Evolutionary conservation across 805 yeast species (phyloP), one percentile per base, ranked within the genome.

Genomic region (Wickerhamomyces bisporus): DNA sequence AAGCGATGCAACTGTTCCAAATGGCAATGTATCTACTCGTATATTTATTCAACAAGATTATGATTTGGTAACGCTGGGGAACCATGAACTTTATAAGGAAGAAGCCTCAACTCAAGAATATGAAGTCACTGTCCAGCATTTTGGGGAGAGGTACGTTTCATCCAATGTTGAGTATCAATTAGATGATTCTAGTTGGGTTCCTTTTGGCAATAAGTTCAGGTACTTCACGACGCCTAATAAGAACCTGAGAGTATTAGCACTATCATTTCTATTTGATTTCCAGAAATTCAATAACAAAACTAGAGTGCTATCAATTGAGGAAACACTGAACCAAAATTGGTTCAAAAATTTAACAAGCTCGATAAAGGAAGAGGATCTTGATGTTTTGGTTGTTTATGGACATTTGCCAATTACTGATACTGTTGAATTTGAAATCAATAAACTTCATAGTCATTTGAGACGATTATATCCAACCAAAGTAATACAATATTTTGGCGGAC

Each of bases 401-500:
- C 97, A 89, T 61, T 60, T 85, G 14, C 96, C 96, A 1, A 75
- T 79, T 0, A 61, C 64, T 3, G 68, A 65, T 42, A 35, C 47
- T 11, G 62, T 57, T 9, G 61, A 59, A n/a, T 42, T 54, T 30
- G 55, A 55, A 18, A 50, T 68, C 4, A 47, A 56, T n/a, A 39
- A 49, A 43, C 43, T 70, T 1, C 74, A 69, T 43, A 30, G 48
- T 0, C 59, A 57, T 6, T 59, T 91, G 20, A 72, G 97, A 42
- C 42, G 55, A 19, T 63, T 60, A 20, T 83, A 75, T 50, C 91
- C 94, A 6, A 56, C 68, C 23, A 69, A 72, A 0, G 65, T 78
- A 0, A 83, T 91, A 37, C 96, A 87, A 57, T 86, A 83, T 50
- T 81, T 91, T 60, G 98, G 97, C 2, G 98, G 97, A 1, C 98